Base-by-base conservation (phyloP, 2,329 filamentous ascomycete genomes). In the Arachnopeziza araneosa region DNA sequence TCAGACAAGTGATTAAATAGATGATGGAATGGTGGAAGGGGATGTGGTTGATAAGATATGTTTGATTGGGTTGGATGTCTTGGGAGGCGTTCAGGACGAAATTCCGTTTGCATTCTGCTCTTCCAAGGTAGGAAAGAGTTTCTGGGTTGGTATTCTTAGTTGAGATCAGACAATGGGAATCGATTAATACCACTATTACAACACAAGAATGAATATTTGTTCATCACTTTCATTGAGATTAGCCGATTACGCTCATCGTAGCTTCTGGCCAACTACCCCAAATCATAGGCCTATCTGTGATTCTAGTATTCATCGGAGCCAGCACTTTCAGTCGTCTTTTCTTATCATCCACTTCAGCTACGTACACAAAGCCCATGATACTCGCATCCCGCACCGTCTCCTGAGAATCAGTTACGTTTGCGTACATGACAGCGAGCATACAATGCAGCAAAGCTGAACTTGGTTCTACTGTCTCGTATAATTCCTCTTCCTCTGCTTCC, bases 311-410 rank as follows among this genome's bases (percentile, higher is more conserved):
- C 63, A 96, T 86, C 1, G 95, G 95, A 21, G 90, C 87, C 60
- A 99, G 77, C 22, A 98, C 79, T 70, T 90, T 89, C 32, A 97
- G 80, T 72, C 90, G 89, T 66, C 86, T 86, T 73, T 89, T 89
- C 67, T 89, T 87, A 70, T 91, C 89, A 70, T 99, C 93, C 3
- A 98, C 91, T 63, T 96, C 91, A 0, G 91, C 88, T 19, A 98
- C 89, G 70, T 96, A 97, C 30, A 97, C 83, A 70, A 96, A 99
- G 0, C 95, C 95, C 82, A 96, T 89, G 30, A 98, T 87, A 59
- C 88, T 89, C 8, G 92, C 86, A 67, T 93, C 88, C 14, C 91
- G 83, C 52, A 98, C 86, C 1, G 84, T 82, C 54, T 90, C 86
- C 7, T 88, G 82, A 0, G 83, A 77, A 62, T 95, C 91, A 53